These are phyloP conservation scores for Larix kaempferi DNA, from an alignment of 75 land plant species.

Conservation along the genomic window DNA sequence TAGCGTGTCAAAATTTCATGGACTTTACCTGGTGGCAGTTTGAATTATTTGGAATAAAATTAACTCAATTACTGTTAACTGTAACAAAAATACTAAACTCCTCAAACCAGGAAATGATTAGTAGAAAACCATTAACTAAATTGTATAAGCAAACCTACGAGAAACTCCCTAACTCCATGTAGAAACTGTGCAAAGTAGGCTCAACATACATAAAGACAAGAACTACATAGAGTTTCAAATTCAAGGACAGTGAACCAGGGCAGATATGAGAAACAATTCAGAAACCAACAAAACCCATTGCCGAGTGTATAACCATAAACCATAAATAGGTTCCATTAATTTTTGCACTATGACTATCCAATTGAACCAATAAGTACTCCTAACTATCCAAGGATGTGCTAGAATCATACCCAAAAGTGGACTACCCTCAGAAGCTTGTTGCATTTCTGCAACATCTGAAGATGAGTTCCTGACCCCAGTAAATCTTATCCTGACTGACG, in stretches of 20 bases:
- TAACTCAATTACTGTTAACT: neutral
- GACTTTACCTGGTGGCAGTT: neutral
- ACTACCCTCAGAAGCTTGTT: slow-evolving; percentile 79
- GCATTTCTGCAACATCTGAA: slow-evolving; percentile 67
- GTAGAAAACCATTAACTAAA: neutral
- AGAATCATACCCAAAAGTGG: slow-evolving; percentile 71
- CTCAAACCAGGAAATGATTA: neutral
- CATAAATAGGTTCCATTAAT: neutral
- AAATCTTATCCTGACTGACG: slow-evolving; percentile 17
- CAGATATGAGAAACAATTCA: neutral
- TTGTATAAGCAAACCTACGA: neutral
- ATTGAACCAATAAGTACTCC: neutral
- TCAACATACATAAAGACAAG: neutral
- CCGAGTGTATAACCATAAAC: neutral
- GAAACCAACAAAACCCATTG: neutral
- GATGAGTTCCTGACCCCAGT: slow-evolving; percentile 51
- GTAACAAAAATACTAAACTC: neutral
- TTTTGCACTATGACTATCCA: neutral
- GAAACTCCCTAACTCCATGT: neutral
- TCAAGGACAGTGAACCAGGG: neutral
- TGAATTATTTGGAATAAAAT: neutral
- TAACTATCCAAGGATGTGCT: neutral
- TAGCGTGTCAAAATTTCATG: neutral
- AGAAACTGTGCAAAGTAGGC: neutral
- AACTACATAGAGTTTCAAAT: neutral